phyloP scores from a whole-genome alignment of 768 basidiomycete genomes.

The Dictyophora rubrovolvata region DNA sequence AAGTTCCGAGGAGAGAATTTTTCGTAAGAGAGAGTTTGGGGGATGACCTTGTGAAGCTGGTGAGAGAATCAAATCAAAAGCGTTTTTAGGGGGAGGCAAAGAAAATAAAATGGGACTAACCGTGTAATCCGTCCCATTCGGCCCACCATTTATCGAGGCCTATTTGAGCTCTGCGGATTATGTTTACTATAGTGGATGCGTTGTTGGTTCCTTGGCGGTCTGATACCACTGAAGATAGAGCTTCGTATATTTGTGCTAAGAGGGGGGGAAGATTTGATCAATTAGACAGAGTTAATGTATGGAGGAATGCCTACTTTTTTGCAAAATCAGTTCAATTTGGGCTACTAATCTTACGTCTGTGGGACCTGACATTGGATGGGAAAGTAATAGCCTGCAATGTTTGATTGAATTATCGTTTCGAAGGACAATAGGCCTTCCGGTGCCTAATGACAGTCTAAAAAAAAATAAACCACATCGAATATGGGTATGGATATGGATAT shows the following conservation, averaged over 20 bases:
- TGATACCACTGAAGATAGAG: conserved; percentile 53
- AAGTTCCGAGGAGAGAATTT: conserved; percentile 79
- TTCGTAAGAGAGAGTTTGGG: conserved; percentile 75
- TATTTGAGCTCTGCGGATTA: conserved; percentile 77
- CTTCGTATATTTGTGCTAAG: conserved; percentile 87
- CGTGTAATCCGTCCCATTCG: conserved; percentile 79
- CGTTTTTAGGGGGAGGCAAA: no score
- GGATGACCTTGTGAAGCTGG: conserved; percentile 52
- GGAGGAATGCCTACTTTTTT: conserved; percentile 57
- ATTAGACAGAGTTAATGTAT: not conserved
- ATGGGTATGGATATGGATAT: no score
- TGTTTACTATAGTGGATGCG: conserved; percentile 30
- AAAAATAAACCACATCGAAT: conserved; percentile 1
- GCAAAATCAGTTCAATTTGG: conserved; percentile 80
- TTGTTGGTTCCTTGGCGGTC: conserved; percentile 81
- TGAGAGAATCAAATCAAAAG: no score
- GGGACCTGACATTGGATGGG: conserved; percentile 78
- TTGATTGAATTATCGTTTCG: conserved; percentile 82
- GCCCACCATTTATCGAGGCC: conserved; percentile 88
- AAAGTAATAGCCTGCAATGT: conserved; percentile 71
- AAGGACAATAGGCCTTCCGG: conserved; percentile 81
- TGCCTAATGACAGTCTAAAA: conserved; percentile 79
- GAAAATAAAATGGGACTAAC: conserved; percentile 29
- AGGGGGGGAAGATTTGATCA: not conserved
- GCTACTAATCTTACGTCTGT: conserved; percentile 87